Percentiles rank a stretch among this genome's conserved stretches.
Conservation (phyloP, 495 filamentous ascomycete genomes). For the Niebla homalea region DNA sequence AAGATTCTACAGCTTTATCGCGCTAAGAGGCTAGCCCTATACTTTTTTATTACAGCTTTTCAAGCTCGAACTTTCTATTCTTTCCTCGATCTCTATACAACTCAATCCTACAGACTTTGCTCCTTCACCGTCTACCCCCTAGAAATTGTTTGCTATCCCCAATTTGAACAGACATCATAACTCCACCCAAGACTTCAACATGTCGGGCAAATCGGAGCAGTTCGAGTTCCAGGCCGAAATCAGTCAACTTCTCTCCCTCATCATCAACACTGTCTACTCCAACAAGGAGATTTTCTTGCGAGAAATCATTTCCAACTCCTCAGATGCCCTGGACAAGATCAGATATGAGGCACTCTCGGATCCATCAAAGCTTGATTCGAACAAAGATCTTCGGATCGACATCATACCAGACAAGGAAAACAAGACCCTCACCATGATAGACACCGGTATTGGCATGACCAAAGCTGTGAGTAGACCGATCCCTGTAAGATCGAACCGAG, state of each 20-base stretch:
- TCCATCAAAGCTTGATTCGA: slow-evolving; percentile 85
- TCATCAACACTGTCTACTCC: slow-evolving; percentile 99
- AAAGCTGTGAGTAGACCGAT: slow-evolving; percentile 70
- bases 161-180: too few species aligned
- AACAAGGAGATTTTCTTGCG: slow-evolving; percentile 99
- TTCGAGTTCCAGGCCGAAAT: slow-evolving; percentile 99
- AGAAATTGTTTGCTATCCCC: too few species aligned
- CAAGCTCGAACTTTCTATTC: too few species aligned
- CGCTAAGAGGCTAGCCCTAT: too few species aligned
- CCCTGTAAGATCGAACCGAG: background rate
- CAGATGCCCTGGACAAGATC: slow-evolving; percentile 99
- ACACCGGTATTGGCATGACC: slow-evolving; percentile 99
- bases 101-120: too few species aligned
- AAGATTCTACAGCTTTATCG: too few species aligned
- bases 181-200: slow-evolving; percentile 29
- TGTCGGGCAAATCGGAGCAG: slow-evolving; percentile 59
- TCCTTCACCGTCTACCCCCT: too few species aligned
- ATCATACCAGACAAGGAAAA: slow-evolving; percentile 92
- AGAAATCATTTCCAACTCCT: slow-evolving; percentile 94
- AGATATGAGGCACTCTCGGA: slow-evolving; percentile 96
- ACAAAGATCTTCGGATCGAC: slow-evolving; percentile 96
- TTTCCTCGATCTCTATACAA: too few species aligned
- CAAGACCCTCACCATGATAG: slow-evolving; percentile 93
- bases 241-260: slow-evolving; percentile 96
- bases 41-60: too few species aligned